Evolutionary conservation across 2,329 filamentous ascomycete genomes (phyloP).

Genomic region (Chaetomiaceae sp.): DNA sequence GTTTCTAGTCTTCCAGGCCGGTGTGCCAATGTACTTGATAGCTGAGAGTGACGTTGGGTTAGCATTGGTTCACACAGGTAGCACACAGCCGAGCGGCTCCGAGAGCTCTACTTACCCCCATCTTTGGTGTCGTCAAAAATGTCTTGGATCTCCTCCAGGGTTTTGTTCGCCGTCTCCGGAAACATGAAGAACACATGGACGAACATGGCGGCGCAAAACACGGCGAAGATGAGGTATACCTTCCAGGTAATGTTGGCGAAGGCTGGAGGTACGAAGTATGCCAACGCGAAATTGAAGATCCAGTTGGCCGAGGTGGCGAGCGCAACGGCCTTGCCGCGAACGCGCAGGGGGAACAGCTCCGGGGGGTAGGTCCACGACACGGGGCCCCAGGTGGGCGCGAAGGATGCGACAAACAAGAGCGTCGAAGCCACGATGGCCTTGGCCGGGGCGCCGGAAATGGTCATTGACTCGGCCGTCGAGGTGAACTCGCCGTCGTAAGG

Average conservation of each 20-base stretch:
- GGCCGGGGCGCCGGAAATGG: constrained; percentile 41
- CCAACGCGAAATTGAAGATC: constrained; percentile 37
- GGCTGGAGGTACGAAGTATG: constrained; percentile 33
- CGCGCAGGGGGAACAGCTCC: constrained; percentile 42
- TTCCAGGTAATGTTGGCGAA: constrained; percentile 35
- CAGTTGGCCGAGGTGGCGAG: constrained; percentile 33
- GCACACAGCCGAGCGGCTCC: neutral
- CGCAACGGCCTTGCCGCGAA: constrained; percentile 33
- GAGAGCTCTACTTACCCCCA: constrained; percentile 19
- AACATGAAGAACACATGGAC: constrained; percentile 31
- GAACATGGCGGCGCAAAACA: constrained; percentile 31
- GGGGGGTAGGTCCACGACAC: constrained; percentile 42
- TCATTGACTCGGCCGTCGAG: constrained; percentile 39
- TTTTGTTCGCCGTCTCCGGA: constrained; percentile 33
- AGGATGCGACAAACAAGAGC: constrained; percentile 55
- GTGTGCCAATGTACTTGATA: constrained; percentile 34
- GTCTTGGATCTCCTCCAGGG: constrained; percentile 29
- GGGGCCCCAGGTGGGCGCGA: constrained; percentile 40
- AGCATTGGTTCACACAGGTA: neutral
- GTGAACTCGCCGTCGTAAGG: constrained; percentile 32
- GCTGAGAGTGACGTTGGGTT: constrained; percentile 17
- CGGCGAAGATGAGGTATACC: constrained; percentile 31
- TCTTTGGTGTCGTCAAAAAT: constrained; percentile 33
- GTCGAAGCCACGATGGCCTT: constrained; percentile 59
- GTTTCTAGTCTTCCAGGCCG: constrained; percentile 39